Percentiles rank a stretch among this genome's conserved stretches.
These are phyloP conservation scores for Euphorbia corollata DNA, from an alignment of 441 rosid species.

Conservation along the genomic window DNA sequence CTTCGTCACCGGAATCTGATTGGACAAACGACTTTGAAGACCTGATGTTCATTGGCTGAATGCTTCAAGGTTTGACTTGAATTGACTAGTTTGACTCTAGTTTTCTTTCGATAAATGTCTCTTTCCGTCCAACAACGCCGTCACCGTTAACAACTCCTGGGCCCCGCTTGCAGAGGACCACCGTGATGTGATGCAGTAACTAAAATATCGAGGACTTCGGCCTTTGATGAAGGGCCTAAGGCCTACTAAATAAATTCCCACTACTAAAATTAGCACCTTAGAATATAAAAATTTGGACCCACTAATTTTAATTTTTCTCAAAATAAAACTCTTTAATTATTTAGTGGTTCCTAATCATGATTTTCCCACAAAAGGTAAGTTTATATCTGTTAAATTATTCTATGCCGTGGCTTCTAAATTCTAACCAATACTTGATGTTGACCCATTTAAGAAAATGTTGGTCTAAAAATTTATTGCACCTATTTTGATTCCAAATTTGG, in stretches of 20 bases:
- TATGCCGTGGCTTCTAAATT: background rate
- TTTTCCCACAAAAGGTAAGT: background rate
- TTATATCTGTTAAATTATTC: constrained; percentile 8
- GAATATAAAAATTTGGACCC: constrained; percentile 11
- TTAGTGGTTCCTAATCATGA: background rate
- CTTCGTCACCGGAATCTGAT: constrained; percentile 11
- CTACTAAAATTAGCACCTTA: background rate
- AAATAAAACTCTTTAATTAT: background rate
- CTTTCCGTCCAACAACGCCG: constrained; percentile 31
- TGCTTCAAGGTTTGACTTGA: background rate
- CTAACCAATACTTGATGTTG: background rate
- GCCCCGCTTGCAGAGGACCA: background rate
- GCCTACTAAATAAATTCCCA: constrained; percentile 12
- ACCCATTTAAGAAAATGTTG: background rate
- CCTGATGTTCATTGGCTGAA: constrained; percentile 15
- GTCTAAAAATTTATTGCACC: background rate
- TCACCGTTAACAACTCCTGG: constrained; percentile 21
- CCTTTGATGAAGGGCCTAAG: background rate
- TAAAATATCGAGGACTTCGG: constrained; percentile 11
- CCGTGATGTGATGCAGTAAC: constrained; percentile 32
- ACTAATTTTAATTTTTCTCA: background rate
- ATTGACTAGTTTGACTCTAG: constrained; percentile 20
- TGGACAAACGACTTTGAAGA: constrained; percentile 15
- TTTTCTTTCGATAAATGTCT: constrained; percentile 10
- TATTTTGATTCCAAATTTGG: background rate